These are phyloP conservation scores for Saccharomycopsis lassenensis DNA, from an alignment of 805 yeast genomes.

Conservation along the genomic window DNA sequence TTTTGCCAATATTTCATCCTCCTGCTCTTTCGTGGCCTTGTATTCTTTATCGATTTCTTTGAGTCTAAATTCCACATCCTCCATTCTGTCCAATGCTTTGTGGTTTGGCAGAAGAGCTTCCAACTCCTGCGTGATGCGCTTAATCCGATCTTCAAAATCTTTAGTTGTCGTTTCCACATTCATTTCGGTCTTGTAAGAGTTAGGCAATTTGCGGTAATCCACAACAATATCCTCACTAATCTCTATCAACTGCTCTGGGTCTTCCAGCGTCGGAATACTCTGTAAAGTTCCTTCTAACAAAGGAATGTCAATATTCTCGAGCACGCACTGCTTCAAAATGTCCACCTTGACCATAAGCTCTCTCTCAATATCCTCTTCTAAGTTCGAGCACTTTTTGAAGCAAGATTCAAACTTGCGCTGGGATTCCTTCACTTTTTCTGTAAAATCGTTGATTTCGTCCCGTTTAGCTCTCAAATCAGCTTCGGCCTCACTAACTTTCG, in stretches of 20 bases:
- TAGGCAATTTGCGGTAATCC: slow-evolving; percentile 40
- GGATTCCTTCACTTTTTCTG: slow-evolving; percentile 37
- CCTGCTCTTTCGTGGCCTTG: slow-evolving; percentile 47
- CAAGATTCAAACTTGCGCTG: slow-evolving; percentile 21
- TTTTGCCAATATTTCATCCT: slow-evolving; percentile 39
- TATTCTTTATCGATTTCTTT: slow-evolving; percentile 56
- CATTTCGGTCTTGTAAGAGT: slow-evolving; percentile 30
- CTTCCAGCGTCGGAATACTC: slow-evolving; percentile 48
- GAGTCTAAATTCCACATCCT: slow-evolving; percentile 52
- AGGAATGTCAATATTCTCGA: slow-evolving; percentile 59
- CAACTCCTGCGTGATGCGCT: slow-evolving; percentile 26
- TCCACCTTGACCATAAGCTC: slow-evolving; percentile 45
- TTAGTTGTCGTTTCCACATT: slow-evolving; percentile 22
- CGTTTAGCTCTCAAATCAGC: slow-evolving; percentile 24
- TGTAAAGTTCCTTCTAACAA: slow-evolving; percentile 49
- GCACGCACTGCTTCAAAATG: slow-evolving; percentile 59
- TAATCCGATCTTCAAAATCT: slow-evolving; percentile 30
- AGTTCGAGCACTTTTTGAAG: slow-evolving; percentile 27
- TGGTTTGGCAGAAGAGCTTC: slow-evolving; percentile 59
- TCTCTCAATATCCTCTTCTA: slow-evolving; percentile 45
- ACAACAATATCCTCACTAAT: slow-evolving; percentile 39
- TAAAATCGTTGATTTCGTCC: slow-evolving; percentile 29
- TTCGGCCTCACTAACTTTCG: slow-evolving; percentile 28
- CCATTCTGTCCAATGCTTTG: slow-evolving; percentile 67
- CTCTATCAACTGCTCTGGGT: slow-evolving; percentile 28